Evolutionary conservation across 1,284 basidiomycete genomes (phyloP), one percentile per base, ranked within the genome.

Genomic region (Pterulicium gracile): DNA sequence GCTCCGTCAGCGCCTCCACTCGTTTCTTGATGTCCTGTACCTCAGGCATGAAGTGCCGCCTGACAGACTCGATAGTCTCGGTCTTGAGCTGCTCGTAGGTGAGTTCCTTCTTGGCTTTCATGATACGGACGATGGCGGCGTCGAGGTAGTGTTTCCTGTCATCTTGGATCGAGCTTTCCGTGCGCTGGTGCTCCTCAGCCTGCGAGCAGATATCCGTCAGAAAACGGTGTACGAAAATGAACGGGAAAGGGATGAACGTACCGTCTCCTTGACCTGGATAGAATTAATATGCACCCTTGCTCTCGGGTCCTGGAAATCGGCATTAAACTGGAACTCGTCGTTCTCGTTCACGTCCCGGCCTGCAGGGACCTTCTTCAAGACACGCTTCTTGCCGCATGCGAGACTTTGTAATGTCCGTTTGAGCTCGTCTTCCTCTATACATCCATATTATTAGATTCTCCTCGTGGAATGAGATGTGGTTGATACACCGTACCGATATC

Each of bases 241-340:
- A 34, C 4, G 44, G 43, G 21, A 27, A 41, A 40, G 43, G 17
- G 44, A 32, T 43, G 23, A 10, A 66, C 76, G 46, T 55, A 90
- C 88, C 49, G 89, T 83, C 55, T 93, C 87, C 59, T 93, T 92
- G 42, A 86, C 85, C 64, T 98, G 95, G 51, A 98, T 96, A 45
- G 93, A 90, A 59, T 95, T 97, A 68, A 98, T 95, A 61, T 90
- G 88, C 42, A 98, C 79, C 55, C 84, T 87, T 43, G 81, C 68
- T 19, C 80, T 74, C 4, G 84, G 75, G 58, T 95, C 88, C 36
- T 81, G 79, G 62, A 98, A 96, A 14, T 77, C 78, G 42, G 78
- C 70, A 63, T 98, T 97, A 68, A 88, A 89, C 24, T 63, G 62
- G 61, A 98, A 95, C 45, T 76, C 61, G 60, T 98, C 95, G 0